Evolutionary conservation across 164 flowering plant genomes (phyloP).

Genomic region (Liquidambar formosana): DNA sequence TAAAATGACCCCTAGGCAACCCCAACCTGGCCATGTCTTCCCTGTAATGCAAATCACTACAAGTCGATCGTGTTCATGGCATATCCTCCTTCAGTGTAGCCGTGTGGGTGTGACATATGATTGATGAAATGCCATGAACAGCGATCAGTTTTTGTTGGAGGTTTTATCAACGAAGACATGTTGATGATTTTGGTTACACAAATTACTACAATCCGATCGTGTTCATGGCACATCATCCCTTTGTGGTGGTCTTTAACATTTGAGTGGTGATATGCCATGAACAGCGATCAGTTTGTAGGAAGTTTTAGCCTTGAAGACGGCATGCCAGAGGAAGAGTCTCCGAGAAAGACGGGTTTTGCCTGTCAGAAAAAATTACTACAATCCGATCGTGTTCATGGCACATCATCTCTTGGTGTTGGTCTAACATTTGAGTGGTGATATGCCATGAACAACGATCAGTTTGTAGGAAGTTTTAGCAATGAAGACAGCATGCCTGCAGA

Average conservation of each 20-base stretch:
- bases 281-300: not conserved
- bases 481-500: not conserved
- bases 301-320: not conserved
- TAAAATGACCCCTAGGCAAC: not conserved
- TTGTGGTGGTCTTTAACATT: not conserved
- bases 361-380: not conserved
- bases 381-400: not conserved
- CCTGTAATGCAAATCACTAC: too few relatives aligned
- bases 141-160: too few relatives aligned
- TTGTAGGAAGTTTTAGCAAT: not conserved
- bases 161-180: too few relatives aligned
- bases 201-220: not conserved
- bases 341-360: too few relatives aligned
- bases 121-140: not conserved
- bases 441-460: not conserved
- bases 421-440: not conserved
- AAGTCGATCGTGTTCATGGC: not conserved
- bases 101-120: too few relatives aligned
- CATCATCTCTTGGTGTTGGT: not conserved
- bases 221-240: not conserved
- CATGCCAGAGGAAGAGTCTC: not conserved
- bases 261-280: not conserved
- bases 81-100: too few relatives aligned
- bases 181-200: too few relatives aligned
- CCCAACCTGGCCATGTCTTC: not conserved